Evolutionary conservation across 306 rosid species (phyloP), one percentile per base, ranked within the genome.

Genomic region (Trifolium dubium): DNA sequence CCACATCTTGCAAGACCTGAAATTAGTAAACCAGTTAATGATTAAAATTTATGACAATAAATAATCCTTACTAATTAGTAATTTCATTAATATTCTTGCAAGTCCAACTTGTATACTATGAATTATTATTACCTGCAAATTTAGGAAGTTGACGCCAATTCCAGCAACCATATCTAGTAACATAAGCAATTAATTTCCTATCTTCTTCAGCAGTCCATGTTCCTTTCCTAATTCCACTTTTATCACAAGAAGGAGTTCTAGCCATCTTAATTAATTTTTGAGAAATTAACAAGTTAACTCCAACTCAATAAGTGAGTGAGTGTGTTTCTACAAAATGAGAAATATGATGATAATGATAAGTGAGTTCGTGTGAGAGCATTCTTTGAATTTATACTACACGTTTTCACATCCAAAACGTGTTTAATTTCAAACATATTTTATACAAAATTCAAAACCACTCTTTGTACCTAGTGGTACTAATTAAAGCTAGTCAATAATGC

Each of bases 101-200:
- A n/a, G 3, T n/a, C 8, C 3, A n/a, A n/a, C 23, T 5, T 15
- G 0, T 50, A 17, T 53, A 23, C n/a, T 23, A 23, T 23, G 23
- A 23, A n/a, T n/a, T n/a, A 53, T 3, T n/a, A 49, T 2, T 51
- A 53, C 59, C 98, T 64, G 98, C 97, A 85, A 87, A 93, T 70
- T 66, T 87, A 64, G 98, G 98, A 4, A 90, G 88, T 69, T 90
- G 97, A 10, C 98, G 98, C 98, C 98, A 93, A 79, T 93, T 93
- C 96, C 96, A 90, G 60, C 78, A 71, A 37, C 98, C 98, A 69
- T 93, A 90, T 32, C 88, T 82, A 17, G 90, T 86, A 3, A 93
- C 89, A 85, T 90, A 93, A 73, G 96, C 98, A 69, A 71, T 79
- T 46, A 93, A 79, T 83, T 81, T 87, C 15, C 61, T 76, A 68